Base-by-base conservation (phyloP, 164 flowering plant species). In the Berberis vulgaris region DNA sequence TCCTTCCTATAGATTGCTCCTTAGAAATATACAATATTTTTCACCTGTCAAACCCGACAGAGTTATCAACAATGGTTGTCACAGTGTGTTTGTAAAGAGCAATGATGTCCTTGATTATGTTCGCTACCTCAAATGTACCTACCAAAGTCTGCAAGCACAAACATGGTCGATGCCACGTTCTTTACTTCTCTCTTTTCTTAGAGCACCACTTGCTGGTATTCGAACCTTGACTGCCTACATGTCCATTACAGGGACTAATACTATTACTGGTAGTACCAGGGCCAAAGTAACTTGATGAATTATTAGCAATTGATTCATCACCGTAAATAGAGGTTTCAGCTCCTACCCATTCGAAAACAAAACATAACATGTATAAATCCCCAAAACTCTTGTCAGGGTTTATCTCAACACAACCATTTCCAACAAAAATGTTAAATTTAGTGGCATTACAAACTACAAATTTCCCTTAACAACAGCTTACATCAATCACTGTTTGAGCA, bases 131-230 rank as follows among this genome's bases (percentile, higher is more conserved):
- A 57, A 45, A 64, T 2, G 88, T 86, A 91, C 65, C 99, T 82
- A 43, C 99, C 99, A 69, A 95, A 95, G 77, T 95, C 99, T 6
- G 97, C 91, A 73, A 95, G 92, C 63, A 91, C 81, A 77, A 91
- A 85, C 81, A 78, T 87, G 10, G 96, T 90, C 41, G 92, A 78
- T 38, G 86, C 86, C 54, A 73, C 89, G 85, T 0, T 42, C 41
- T 44, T 67, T 68, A 43, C 57, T 59, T 50, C 8, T 71, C 13
- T 53, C 68, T 4, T 59, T 26, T 68, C 57, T 67, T 44, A 65
- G 55, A 57, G 63, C 64, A 64, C 4, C 60, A 26, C 60, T 42
- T 61, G 49, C 56, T 68, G 26, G 59, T 26, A 60, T 53, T 56
- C 45, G 74, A 57, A 49, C 47, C 71, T 46, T 2, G 64, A 65